A percentile compares a stretch with the other conserved stretches of the same genome.
phyloP scores from a whole-genome alignment of 2,329 filamentous ascomycete species.

The Paecilomyces niveus region DNA sequence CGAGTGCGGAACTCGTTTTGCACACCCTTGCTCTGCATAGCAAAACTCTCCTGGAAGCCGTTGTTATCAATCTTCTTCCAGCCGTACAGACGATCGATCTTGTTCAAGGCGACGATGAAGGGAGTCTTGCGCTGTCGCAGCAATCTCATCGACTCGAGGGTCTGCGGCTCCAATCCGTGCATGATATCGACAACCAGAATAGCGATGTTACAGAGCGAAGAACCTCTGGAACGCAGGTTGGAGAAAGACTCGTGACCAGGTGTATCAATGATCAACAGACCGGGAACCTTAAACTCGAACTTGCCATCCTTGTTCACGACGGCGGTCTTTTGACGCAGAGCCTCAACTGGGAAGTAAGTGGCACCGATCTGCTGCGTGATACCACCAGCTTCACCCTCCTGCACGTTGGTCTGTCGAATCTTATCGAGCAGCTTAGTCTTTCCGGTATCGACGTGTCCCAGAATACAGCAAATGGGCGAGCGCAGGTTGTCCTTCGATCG shows the following conservation, averaged over 20 bases:
- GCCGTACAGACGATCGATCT: conserved; percentile 97
- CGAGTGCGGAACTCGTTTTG: conserved; percentile 92
- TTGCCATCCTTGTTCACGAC: conserved; percentile 85
- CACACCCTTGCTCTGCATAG: conserved; percentile 83
- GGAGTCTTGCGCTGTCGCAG: conserved; percentile 90
- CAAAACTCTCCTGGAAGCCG: conserved; percentile 88
- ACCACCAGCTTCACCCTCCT: conserved; percentile 97
- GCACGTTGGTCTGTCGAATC: conserved; percentile 95
- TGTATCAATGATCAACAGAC: conserved; percentile 93
- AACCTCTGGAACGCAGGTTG: conserved; percentile 92
- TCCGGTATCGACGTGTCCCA: conserved; percentile 98
- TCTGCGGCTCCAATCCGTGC: conserved; percentile 97
- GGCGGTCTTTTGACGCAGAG: conserved; percentile 82
- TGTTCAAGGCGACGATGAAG: conserved; percentile 98
- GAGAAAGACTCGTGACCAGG: conserved; percentile 99
- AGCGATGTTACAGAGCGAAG: conserved; percentile 97
- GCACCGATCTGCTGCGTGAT: conserved; percentile 99
- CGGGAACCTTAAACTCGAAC: conserved; percentile 96
- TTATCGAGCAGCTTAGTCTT: conserved; percentile 99
- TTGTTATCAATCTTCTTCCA: conserved; percentile 99
- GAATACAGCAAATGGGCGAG: conserved; percentile 98
- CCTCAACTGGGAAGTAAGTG: conserved; percentile 95
- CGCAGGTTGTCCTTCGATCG: conserved; percentile 90
- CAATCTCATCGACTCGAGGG: conserved; percentile 91
- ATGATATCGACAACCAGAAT: conserved; percentile 99